phyloP scores from a whole-genome alignment of 495 filamentous ascomycete genomes.

The Jackrogersella minutella region DNA sequence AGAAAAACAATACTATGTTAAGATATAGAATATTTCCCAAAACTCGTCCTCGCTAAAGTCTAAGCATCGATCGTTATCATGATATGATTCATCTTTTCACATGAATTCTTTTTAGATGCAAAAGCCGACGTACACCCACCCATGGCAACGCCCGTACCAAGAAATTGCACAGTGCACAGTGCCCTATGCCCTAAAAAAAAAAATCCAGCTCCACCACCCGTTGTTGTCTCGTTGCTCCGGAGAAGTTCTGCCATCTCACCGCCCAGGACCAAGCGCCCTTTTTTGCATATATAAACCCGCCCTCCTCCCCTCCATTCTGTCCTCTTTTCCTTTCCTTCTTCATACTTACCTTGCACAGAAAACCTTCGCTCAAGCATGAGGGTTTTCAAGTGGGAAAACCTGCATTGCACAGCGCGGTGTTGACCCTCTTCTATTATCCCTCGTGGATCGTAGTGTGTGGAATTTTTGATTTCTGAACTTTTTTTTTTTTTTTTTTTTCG shows the following conservation, averaged over 20 bases:
- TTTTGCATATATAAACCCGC: not conserved
- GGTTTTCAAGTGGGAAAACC: conserved; percentile 68
- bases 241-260: conserved; percentile 14
- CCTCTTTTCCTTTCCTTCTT: conserved; percentile 58
- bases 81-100: no score
- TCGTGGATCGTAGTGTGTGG: conserved; percentile 65
- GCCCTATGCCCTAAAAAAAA: no score
- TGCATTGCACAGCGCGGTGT: conserved; percentile 83
- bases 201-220: no score
- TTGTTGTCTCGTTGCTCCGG: no score
- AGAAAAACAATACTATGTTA: not conserved
- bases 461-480: conserved; percentile 47
- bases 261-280: conserved; percentile 6
- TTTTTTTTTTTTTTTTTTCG: conserved; percentile 35
- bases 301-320: not conserved
- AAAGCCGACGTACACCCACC: no score
- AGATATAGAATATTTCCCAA: not conserved
- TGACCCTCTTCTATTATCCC: conserved; percentile 71
- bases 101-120: no score
- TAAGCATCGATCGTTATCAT: no score
- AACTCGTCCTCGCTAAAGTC: no score
- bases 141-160: not conserved
- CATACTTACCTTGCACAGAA: conserved; percentile 79
- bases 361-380: conserved; percentile 67
- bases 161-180: conserved; percentile 10